A percentile compares a stretch with the other conserved stretches of the same genome.
Evolutionary conservation across 2,329 filamentous ascomycete genomes (phyloP).

Genomic region (Alternaria sp.): DNA sequence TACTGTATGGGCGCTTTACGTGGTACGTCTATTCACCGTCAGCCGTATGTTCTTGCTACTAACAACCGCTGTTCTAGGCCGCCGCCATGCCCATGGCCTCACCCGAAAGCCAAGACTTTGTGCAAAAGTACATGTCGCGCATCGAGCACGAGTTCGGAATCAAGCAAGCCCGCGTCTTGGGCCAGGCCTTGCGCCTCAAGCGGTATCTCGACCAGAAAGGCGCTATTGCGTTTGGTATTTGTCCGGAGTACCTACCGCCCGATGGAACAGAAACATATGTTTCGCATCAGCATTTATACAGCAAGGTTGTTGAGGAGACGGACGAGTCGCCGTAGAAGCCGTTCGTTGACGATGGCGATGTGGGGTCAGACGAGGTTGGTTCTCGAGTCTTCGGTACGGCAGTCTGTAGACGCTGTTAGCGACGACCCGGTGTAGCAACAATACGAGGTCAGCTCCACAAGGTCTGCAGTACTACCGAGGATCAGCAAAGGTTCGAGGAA

Average conservation of each 20-base stretch:
- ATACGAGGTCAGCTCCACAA: not conserved
- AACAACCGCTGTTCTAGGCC: constrained; percentile 7
- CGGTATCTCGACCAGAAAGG: constrained; percentile 13
- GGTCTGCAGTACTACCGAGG: not conserved
- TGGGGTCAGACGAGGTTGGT: not conserved
- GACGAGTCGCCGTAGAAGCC: not conserved
- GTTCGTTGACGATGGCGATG: not conserved
- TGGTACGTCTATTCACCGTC: constrained; percentile 5
- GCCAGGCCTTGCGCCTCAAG: constrained; percentile 29
- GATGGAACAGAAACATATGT: constrained; percentile 8
- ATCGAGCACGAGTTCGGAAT: constrained; percentile 60
- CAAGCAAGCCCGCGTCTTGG: constrained; percentile 40
- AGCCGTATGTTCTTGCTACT: not conserved
- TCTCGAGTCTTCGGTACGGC: not conserved
- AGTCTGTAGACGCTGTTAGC: not conserved
- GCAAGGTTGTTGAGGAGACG: not conserved
- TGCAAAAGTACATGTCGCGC: constrained; percentile 60
- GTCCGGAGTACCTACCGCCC: constrained; percentile 15
- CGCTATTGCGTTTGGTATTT: not conserved
- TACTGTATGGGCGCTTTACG: constrained; percentile 41
- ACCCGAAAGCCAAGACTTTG: constrained; percentile 29
- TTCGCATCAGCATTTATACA: not conserved
- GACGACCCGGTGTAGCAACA: not conserved
- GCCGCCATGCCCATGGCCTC: constrained; percentile 37
- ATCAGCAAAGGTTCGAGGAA: not conserved